Base-by-base conservation (phyloP, 805 yeast genomes). In the Candida ficus region DNA sequence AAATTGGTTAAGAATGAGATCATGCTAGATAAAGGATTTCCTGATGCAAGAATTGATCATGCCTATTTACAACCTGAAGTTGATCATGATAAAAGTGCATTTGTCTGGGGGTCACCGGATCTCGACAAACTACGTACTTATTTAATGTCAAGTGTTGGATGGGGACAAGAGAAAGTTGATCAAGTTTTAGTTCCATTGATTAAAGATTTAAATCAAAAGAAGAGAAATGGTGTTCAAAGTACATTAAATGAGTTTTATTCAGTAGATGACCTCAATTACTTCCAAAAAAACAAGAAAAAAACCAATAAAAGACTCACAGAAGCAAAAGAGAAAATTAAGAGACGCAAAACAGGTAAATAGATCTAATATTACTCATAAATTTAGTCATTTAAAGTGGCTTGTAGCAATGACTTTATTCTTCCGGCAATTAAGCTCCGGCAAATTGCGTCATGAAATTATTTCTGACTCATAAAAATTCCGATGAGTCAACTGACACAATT, bases 61-160 rank as follows among this genome's bases (percentile, higher is more conserved):
- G 96, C 97, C 0, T 93, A 93, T 58, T 46, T 70, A 17, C 56
- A 68, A 10, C 96, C 99, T 0, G 87, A 81, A 26, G 96, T 93
- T 4, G 98, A 93, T 57, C 70, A 70, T 29, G 96, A 90, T 57
- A 65, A 66, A 34, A 83, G 90, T 0, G 71, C 73, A 40, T 90
- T 93, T 62, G 74, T 74, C 35, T 93, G 99, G 99, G 98, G 97
- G 0, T 63, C 68, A 3, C 96, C 97, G 0, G 88, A 86, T 57
- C 62, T 90, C 43, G 97, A 89, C 51, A 78, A 77, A 48, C 65
- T 93, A 37, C 64, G 97, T 23, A 68, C 76, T 1, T 90, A 75
- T 50, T 66, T 93, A 59, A 75, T 74, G 73, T 67, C 63, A 34
- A 77, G 77, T 33, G 78, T 89, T 8, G 89, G 90, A 3, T 95